A percentile compares a stretch with the other conserved stretches of the same genome.
phyloP scores from a whole-genome alignment of 2,329 filamentous ascomycete genomes.

The Zymoseptoria passerinii region DNA sequence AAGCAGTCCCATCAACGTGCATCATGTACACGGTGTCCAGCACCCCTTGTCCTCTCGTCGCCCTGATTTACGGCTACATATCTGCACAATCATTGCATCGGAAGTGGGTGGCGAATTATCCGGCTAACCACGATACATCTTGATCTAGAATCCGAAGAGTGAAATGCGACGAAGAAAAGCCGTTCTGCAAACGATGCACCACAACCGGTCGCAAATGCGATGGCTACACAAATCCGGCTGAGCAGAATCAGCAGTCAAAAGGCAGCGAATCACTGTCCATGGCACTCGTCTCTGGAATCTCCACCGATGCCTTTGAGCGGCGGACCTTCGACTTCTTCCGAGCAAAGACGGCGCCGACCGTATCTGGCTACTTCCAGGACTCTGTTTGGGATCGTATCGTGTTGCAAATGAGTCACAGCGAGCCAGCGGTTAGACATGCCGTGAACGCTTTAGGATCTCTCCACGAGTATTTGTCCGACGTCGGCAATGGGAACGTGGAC shows the following conservation, averaged over 20 bases:
- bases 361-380: conserved; percentile 27
- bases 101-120: background rate
- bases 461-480: conserved; percentile 21
- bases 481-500: conserved; percentile 12
- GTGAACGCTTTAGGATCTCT: conserved; percentile 27
- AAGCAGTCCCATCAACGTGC: background rate
- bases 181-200: conserved; percentile 45
- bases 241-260: conserved; percentile 6
- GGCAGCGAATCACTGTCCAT: conserved; percentile 11
- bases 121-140: background rate
- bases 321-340: conserved; percentile 27
- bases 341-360: conserved; percentile 18
- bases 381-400: conserved; percentile 25
- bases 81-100: no score
- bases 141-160: conserved; percentile 44
- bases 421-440: conserved; percentile 27
- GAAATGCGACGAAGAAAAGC: conserved; percentile 51
- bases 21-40: background rate
- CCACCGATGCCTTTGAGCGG: conserved; percentile 20
- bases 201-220: conserved; percentile 51
- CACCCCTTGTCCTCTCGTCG: background rate
- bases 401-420: conserved; percentile 24
- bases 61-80: no score
- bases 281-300: conserved; percentile 16
- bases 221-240: conserved; percentile 36